phyloP scores from a whole-genome alignment of 2,329 filamentous ascomycete genomes.

The Albophoma yamanashiensis region DNA sequence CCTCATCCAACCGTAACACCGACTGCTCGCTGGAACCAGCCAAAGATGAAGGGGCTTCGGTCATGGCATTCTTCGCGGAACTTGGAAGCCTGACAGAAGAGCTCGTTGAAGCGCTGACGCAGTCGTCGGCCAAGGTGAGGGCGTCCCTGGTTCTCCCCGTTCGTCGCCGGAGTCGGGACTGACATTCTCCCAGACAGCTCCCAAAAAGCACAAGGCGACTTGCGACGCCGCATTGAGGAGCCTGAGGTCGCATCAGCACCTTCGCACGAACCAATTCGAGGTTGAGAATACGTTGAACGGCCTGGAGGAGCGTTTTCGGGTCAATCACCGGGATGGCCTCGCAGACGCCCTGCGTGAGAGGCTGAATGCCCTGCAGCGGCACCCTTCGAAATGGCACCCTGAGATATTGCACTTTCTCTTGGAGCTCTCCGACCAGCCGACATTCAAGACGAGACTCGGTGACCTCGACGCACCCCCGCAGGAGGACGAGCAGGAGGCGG shows the following conservation, averaged over 20 bases:
- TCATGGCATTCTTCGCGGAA: slow-evolving; percentile 62
- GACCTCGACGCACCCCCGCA: slow-evolving; percentile 45
- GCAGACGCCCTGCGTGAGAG: slow-evolving; percentile 57
- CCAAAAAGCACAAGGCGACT: slow-evolving; percentile 28
- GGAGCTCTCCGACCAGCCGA: slow-evolving; percentile 71
- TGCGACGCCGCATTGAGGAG: slow-evolving; percentile 39
- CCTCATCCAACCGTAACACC: neutral
- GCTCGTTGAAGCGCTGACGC: slow-evolving; percentile 55
- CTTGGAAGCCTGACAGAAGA: slow-evolving; percentile 57
- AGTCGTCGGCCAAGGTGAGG: slow-evolving; percentile 40
- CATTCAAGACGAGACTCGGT: slow-evolving; percentile 54
- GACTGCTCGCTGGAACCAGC: neutral
- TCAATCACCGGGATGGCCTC: slow-evolving; percentile 69
- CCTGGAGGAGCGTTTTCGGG: slow-evolving; percentile 75
- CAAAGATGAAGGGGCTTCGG: neutral
- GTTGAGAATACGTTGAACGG: slow-evolving; percentile 55
- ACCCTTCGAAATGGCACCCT: slow-evolving; percentile 56
- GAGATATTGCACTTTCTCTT: slow-evolving; percentile 72
- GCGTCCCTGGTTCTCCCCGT: neutral
- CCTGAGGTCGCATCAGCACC: slow-evolving; percentile 44
- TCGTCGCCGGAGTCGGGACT: slow-evolving; percentile 1
- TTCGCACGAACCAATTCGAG: slow-evolving; percentile 67
- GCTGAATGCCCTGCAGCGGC: slow-evolving; percentile 44
- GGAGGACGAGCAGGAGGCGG: slow-evolving; percentile 27
- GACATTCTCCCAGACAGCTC: slow-evolving; percentile 11